Base-by-base conservation (phyloP, 2,329 filamentous ascomycete genomes). In the Monilinia laxa region DNA sequence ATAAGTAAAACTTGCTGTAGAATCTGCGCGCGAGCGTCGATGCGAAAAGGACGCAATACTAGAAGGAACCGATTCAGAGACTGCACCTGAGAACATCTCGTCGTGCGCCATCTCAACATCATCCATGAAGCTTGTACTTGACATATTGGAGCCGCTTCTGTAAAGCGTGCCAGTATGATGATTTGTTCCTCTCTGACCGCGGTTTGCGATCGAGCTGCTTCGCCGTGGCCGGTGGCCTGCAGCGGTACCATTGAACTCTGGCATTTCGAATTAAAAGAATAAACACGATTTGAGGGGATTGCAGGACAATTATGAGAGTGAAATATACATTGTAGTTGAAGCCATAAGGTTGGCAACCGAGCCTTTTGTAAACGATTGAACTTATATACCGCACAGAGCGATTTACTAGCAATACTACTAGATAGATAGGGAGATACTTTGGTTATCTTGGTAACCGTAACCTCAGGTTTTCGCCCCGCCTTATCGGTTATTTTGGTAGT, bases 71-170 rank as follows among this genome's bases (percentile, higher is more conserved):
- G 93, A 97, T 80, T 99, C 95, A 65, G 93, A 93, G 75, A 97
- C 88, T 9, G 94, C 95, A 9, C 95, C 95, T 31, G 94, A 90
- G 79, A 94, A 99, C 58, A 95, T 91, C 85, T 98, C 94, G 77
- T 97, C 92, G 62, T 96, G 92, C 25, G 95, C 94, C 95, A 99
- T 98, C 77, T 97, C 94, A n/a, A 98, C 93, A 78, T 97, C 92
- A 72, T 92, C 92, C 73, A 97, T 89, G 72, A 97, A 89, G 79
- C 92, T 96, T 47, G 88, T 83, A 78, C 84, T 87, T 79, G 90
- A 92, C 73, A 87, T 82, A 74, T 91, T 91, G 62, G 88, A 90
- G 71, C 83, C 83, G 65, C 89, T 82, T 64, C 88, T 82, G 78
- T 92, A 91, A 69, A 91, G 68, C 23, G 16, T 42, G 40, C 40